Evolutionary conservation across 148 eudicot genomes (phyloP), one percentile per base, ranked within the genome.

Genomic region (Rhododendron vialii): DNA sequence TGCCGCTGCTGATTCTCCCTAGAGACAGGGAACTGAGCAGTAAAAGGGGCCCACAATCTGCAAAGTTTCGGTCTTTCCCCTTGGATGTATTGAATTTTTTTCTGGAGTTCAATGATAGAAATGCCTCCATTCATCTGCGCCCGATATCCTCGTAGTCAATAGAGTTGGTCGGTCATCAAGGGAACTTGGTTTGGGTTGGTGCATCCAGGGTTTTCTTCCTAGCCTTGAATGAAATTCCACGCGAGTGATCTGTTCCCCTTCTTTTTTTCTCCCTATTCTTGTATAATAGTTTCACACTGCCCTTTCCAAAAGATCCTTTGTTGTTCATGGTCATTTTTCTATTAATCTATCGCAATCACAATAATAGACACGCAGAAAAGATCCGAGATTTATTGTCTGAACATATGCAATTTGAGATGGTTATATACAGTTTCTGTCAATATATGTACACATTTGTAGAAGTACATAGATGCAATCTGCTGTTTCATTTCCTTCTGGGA

Each of bases 41-140:
- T 75, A 35, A 28, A 36, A 28, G n/a, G 79, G 81, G 55, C 14
- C 36, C 71, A 20, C 41, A 82, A 33, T 84, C 88, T 84, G 83
- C 74, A 65, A 75, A 84, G 81, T 63, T 83, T 75, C 50, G 83
- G 84, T 82, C 73, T 33, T 83, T 33, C 83, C 71, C 12, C 86
- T 36, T 61, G 14, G 76, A 45, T 80, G 84, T 55, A 81, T 80
- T 73, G 24, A 86, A 13, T 88, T 84, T 85, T 86, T 87, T 67
- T 86, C 43, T 53, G 83, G 82, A 53, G 71, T 80, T 22, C 71
- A 7, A 73, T 65, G 57, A 47, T 35, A 26, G 36, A 71, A 59
- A 67, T 53, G 85, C 47, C 80, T 71, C 74, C 75, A 74, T 86
- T 41, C 74, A 41, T 8, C 78, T 59, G 57, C 26, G 71, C 78